Conservation (phyloP, 495 filamentous ascomycete species). For the Pyrenula massariospora region DNA sequence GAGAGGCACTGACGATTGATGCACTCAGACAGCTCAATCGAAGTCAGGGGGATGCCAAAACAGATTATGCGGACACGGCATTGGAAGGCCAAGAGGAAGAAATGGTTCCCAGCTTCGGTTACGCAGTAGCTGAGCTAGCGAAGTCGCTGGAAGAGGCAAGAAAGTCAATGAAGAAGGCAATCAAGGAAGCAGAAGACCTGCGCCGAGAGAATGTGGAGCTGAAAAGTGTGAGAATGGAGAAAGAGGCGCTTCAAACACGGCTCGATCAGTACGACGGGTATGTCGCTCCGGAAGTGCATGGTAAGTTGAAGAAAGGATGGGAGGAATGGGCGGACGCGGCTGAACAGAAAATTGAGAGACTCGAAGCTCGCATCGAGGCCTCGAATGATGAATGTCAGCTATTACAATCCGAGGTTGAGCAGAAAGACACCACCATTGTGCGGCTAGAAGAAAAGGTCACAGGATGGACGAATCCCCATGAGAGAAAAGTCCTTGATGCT, state of each 20-base stretch:
- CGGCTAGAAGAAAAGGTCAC: not conserved
- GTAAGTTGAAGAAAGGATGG: not conserved
- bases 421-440: not conserved
- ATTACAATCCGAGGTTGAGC: not conserved
- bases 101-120: not conserved
- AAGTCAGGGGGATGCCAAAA: not conserved
- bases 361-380: not conserved
- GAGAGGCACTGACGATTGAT: not conserved
- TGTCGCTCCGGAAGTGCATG: not conserved
- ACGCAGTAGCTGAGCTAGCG: not conserved
- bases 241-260: not conserved
- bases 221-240: not conserved
- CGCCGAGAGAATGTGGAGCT: not conserved
- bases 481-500: not conserved
- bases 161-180: not conserved
- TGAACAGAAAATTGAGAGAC: not conserved
- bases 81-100: not conserved
- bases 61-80: not conserved
- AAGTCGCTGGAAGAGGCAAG: not conserved
- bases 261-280: not conserved
- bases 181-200: not conserved
- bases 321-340: not conserved
- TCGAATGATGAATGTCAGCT: not conserved
- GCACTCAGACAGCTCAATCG: not conserved
- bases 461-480: not conserved